Base-by-base conservation (phyloP, 2,329 filamentous ascomycete genomes). In the Clonostachys chloroleuca region DNA sequence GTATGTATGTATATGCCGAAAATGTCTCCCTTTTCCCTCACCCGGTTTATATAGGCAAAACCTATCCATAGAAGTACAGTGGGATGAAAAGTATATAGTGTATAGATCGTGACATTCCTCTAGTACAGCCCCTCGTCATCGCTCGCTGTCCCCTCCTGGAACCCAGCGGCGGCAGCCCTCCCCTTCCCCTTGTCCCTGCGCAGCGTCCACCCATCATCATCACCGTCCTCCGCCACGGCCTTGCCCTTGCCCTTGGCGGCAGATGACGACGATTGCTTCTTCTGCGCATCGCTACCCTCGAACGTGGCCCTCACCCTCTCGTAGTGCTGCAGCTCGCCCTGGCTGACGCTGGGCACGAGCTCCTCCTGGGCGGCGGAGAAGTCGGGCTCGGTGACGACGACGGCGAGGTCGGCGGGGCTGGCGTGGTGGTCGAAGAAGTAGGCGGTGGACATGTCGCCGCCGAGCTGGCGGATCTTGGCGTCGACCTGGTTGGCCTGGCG, bases 371-470 rank as follows among this genome's bases (percentile, higher is more conserved):
- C 50, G 18, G 42, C 35, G 36, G 45, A 63, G 61, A 99, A 99
- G 65, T 99, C 94, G 43, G 87, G 80, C 65, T 96, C 92, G 1
- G 83, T 87, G 30, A 99, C 94, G 69, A 89, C 84, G 53, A 99
- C 92, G 24, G 86, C 81, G 2, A 92, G 82, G 60, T 99, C 94
- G 42, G 89, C 87, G 12, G 84, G 77, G 0, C 81, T 89, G 13
- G 92, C 91, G 54, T 89, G 76, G 67, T 97, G 92, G 62, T 99
- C 94, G 63, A 99, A 99, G 71, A 92, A 99, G 68, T 94, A 92
- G 0, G 92, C 92, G 2, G 92, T 95, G 2, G 87, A 88, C 52
- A 96, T 80, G 6, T 50, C 55, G 44, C 42, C 45, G 59, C 49
- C 45, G 63, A 95, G 74, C 5, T 77, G 74, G 18, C 79, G 78